Evolutionary conservation across 2,329 filamentous ascomycete species (phyloP).

Genomic region (Pseudodiploospora longispora): DNA sequence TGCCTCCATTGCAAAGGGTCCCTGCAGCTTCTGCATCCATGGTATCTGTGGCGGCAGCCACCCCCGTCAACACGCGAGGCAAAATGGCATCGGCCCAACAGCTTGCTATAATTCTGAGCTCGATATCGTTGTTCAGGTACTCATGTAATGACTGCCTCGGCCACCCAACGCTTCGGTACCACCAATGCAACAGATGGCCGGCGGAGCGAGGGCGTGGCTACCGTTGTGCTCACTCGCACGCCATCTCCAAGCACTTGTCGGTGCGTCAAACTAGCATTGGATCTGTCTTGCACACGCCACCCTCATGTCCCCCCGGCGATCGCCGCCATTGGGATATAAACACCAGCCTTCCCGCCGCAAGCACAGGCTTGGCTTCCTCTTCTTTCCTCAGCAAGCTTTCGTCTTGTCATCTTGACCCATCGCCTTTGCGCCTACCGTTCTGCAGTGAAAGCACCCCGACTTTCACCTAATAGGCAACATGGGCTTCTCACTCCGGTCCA

Average conservation of each 20-base stretch:
- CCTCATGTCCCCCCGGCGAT: too few relatives aligned
- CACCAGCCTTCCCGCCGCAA: neutral
- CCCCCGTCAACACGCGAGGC: slow-evolving; percentile 1
- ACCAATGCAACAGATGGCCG: too few relatives aligned
- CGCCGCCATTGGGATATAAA: too few relatives aligned
- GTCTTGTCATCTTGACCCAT: slow-evolving; percentile 1
- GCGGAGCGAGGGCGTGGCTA: too few relatives aligned
- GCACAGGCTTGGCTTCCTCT: slow-evolving; percentile 1
- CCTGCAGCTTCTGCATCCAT: slow-evolving; percentile 1
- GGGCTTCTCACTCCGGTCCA: slow-evolving; percentile 13
- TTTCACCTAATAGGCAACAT: slow-evolving; percentile 7
- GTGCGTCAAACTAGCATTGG: too few relatives aligned
- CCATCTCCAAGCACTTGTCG: too few relatives aligned
- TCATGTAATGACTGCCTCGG: too few relatives aligned
- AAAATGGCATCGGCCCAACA: neutral
- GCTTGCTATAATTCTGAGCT: too few relatives aligned
- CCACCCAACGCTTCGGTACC: too few relatives aligned
- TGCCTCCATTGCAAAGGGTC: slow-evolving; percentile 4
- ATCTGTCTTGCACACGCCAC: too few relatives aligned
- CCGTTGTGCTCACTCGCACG: too few relatives aligned
- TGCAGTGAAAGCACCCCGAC: slow-evolving; percentile 18
- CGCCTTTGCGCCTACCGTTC: slow-evolving; percentile 18
- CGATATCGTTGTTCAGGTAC: too few relatives aligned
- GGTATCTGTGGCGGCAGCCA: neutral
- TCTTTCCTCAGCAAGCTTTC: slow-evolving; percentile 1